Evolutionary conservation across 2,329 filamentous ascomycete species (phyloP).

Genomic region (Sporothrix mexicana): DNA sequence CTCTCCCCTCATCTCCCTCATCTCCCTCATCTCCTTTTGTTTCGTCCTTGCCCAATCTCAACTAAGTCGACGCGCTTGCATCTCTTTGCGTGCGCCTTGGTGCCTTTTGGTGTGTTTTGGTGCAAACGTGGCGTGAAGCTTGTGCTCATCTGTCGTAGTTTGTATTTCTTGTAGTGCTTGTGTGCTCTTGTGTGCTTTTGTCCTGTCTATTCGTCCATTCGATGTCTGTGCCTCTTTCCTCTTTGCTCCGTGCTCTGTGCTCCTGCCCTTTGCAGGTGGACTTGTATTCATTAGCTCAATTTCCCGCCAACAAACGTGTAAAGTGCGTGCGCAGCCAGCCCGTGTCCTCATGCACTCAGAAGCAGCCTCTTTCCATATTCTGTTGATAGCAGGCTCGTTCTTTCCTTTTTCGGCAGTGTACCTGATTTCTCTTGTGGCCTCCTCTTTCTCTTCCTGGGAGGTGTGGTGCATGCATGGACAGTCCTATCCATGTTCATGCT

Average conservation of each 20-base stretch:
- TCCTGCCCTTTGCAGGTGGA: conserved; percentile 17
- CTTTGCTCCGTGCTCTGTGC: not conserved
- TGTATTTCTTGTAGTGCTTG: not conserved
- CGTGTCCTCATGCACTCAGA: too few relatives aligned
- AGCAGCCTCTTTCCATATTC: not conserved
- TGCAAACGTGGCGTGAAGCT: conserved; percentile 3
- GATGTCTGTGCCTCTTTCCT: not conserved
- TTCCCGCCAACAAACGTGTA: not conserved
- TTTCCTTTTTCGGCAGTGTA: conserved; percentile 19
- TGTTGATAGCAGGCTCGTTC: not conserved
- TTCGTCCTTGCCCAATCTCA: not conserved
- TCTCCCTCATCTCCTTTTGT: not conserved
- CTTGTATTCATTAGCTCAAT: conserved; percentile 9
- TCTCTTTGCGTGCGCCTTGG: too few relatives aligned
- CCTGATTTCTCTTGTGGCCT: too few relatives aligned
- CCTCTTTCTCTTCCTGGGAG: not conserved
- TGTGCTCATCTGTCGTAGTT: conserved; percentile 1
- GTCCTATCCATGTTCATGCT: conserved; percentile 22
- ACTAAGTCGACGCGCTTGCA: not conserved
- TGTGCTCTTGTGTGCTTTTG: conserved; percentile 1
- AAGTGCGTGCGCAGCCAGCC: not conserved
- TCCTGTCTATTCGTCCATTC: not conserved
- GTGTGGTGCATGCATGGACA: conserved; percentile 23
- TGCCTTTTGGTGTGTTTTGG: too few relatives aligned
- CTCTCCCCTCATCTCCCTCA: not conserved